Base-by-base conservation (phyloP, 73 alveolate species). In the Urostyla sp. region DNA sequence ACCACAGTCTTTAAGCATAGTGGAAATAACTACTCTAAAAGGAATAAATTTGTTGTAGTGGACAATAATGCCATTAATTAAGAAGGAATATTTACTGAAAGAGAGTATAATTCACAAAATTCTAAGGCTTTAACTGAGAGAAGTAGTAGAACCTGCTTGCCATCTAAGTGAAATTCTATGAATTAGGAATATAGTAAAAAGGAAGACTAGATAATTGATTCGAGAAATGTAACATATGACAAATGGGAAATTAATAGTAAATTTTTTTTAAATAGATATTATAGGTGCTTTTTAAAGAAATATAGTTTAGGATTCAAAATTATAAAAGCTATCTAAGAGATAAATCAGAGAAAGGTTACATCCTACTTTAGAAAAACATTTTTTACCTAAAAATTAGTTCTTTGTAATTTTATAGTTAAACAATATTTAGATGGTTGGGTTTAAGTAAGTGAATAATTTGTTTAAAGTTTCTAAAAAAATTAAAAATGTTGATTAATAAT, bases 1-100 rank as follows among this genome's bases (percentile, higher is more conserved):
- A 75, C 87, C 0, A 75, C 28, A 26, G 87, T 57, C 4, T 75
- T 75, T 24, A 75, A 75, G 32, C 69, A 51, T 58, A 57, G 61
- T 20, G 79, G 79, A 3, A 63, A 63, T 63, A 63, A 63, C 26
- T 63, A 63, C 35, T 23, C 66, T 48, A 20, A 69, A 23, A 32
- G 75, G 36, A 32, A 67, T 27, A 45, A 63, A 16, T 31, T 28
- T 66, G 90, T 48, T 20, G 50, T 59, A 16, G 83, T 60, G 44
- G 69, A 78, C 69, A 51, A 48, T 66, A 80, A 80, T 36, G 58
- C 58, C n/a, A 57, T 50, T n/a, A 50, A 50, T 37, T 28, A 48
- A 36, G 75, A 74, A 5, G 79, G 79, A n/a, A 15, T 40, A 16
- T 43, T 40, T 23, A 63, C 79, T 5, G 43, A 36, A 5, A 36